phyloP scores from a whole-genome alignment of 2,329 filamentous ascomycete species.

The Colletotrichum liaoningense region DNA sequence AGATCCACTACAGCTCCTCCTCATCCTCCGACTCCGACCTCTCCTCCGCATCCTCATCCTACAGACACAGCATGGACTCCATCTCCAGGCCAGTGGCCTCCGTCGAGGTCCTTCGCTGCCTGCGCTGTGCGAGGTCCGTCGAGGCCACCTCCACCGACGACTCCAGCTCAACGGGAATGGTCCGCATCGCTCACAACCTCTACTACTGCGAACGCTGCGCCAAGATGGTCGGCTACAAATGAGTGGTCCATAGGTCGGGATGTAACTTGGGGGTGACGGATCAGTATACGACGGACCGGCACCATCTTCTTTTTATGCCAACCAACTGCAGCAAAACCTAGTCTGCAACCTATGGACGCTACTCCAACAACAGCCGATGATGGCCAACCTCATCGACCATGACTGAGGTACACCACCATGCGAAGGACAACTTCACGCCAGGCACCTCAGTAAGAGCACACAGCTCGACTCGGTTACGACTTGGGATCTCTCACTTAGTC shows the following conservation, averaged over 20 bases:
- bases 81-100: conserved; percentile 58
- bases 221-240: conserved; percentile 72
- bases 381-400: neutral
- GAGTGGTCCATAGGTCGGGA: conserved; percentile 42
- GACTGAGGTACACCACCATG: neutral
- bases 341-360: neutral
- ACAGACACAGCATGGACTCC: conserved; percentile 63
- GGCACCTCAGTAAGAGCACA: neutral
- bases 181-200: conserved; percentile 72
- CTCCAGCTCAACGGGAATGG: conserved; percentile 69
- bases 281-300: neutral
- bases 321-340: neutral
- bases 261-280: conserved; percentile 8
- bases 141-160: conserved; percentile 73
- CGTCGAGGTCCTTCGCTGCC: conserved; percentile 71
- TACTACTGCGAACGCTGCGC: conserved; percentile 76
- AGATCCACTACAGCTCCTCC: conserved; percentile 52
- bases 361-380: neutral
- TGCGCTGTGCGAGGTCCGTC: conserved; percentile 69
- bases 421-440: neutral
- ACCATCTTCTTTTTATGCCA: neutral
- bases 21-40: conserved; percentile 57
- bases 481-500: neutral
- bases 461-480: conserved; percentile 7
- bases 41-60: conserved; percentile 50